Evolutionary conservation across 148 eudicot species (phyloP), one percentile per base, ranked within the genome.

Genomic region (Cornus kousa): DNA sequence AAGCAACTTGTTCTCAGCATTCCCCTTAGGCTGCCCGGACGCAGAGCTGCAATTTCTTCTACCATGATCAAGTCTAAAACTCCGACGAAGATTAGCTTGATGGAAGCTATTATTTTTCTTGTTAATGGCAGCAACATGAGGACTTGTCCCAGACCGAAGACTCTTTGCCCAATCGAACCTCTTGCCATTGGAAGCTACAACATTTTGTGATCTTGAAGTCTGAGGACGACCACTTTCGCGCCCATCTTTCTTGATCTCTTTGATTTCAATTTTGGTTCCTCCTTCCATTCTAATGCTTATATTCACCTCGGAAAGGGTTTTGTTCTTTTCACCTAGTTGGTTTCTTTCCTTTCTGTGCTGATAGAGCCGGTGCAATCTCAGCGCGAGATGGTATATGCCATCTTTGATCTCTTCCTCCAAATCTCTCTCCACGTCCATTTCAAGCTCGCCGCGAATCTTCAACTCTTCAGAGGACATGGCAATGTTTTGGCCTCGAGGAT

Each of bases 391-490:
- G 79, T 80, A 85, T 7, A 94, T 89, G 24, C 86, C 92, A 13
- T 87, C 93, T 74, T 94, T 94, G 40, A 94, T 87, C 79, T 94
- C 98, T 62, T 75, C 88, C 78, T 92, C 98, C 28, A 94, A 78
- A 40, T 84, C 86, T 69, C 74, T 80, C 74, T 94, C 97, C 28
- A 94, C 78, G 12, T 94, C 97, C 74, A 43, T 79, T 73, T 92
- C 97, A 0, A 94, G 85, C 80, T 94, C 93, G 0, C 69, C 70
- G 1, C 91, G 86, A 50, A 92, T 89, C 76, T 72, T 88, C 79
- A 79, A 37, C 88, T 94, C 98, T 66, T 88, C 90, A 3, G 78
- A 16, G 0, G 89, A 80, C 81, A 86, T 80, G 5, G 60, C 31
- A 13, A 14, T 57, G 62, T 57, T 57, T 13, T 57, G 19, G 62